Evolutionary conservation across 169 alveolate genomes (phyloP), one percentile per base, ranked within the genome.

Genomic region (Cryptosporidium baileyi): DNA sequence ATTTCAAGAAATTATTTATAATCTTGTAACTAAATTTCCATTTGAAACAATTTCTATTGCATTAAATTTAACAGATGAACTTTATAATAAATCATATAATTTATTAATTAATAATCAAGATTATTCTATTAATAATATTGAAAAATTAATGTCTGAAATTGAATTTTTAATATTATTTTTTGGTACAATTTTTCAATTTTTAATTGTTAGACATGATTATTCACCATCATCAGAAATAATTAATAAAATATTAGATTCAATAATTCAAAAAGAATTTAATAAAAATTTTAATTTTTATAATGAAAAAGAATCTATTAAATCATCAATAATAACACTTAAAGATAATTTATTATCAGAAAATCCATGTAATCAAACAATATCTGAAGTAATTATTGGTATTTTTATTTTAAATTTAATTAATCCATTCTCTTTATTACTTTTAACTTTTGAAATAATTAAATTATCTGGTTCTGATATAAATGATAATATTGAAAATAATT

Each of bases 141-240:
- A 57, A 8, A 19, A 11, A 26, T 11, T 57, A 19, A 74, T 74
- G 13, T 19, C 67, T 13, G 6, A 40, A 3, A 51, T 74, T 17
- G 85, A 74, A 15, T 74, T 74, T 26, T 7, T 74, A 22, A 36
- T 74, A 24, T 54, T 74, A 28, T 45, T 74, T 17, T 24, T 54
- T 30, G 85, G 85, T n/a, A 74, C 85, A 11, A 9, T 74, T 15
- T 74, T 54, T 47, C 85, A 74, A 61, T 74, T 74, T 41, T 30
- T 74, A 32, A 74, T 74, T 28, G 34, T 74, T 17, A 32, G 85
- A 19, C 85, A 74, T 5, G 85, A 74, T 34, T 74, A 74, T 41
- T 38, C 57, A 22, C 85, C 85, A 24, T 51, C 65, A 6, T 52
- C 57, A 11, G 85, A 57, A 15, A n/a, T 19, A 11, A 74, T 57